phyloP scores from a whole-genome alignment of 352 stramenopile species.

The Globisporangium heterothallicum region DNA sequence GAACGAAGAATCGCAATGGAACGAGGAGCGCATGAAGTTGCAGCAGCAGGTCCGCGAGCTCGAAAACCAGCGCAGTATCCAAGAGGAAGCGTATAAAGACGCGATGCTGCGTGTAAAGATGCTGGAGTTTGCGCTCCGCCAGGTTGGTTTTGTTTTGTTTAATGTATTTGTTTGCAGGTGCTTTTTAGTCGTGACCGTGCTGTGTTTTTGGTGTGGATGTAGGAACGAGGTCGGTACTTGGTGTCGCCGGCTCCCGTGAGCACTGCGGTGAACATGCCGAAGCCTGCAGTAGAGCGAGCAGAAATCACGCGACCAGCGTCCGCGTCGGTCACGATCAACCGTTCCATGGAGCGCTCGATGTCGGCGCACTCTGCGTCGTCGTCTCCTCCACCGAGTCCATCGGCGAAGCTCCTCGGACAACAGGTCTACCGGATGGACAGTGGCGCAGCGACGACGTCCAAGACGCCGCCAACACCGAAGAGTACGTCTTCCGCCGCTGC shows the following conservation, averaged over 20 bases:
- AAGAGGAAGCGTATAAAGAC: slow-evolving; percentile 85
- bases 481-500: slow-evolving; percentile 13
- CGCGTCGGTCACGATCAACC: slow-evolving; percentile 38
- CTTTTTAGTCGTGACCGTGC: background rate
- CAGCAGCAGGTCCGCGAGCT: slow-evolving; percentile 77
- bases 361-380: slow-evolving; percentile 33
- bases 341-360: slow-evolving; percentile 50
- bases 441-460: slow-evolving; percentile 10
- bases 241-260: slow-evolving; percentile 69
- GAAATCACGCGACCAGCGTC: slow-evolving; percentile 12
- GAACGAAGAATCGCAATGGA: slow-evolving; percentile 69
- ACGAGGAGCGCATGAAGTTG: slow-evolving; percentile 67
- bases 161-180: background rate
- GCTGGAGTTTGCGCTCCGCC: slow-evolving; percentile 81
- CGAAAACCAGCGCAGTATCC: slow-evolving; percentile 60
- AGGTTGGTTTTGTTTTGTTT: slow-evolving; percentile 23
- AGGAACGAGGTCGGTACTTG: slow-evolving; percentile 73
- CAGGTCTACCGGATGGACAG: slow-evolving; percentile 70
- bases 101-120: slow-evolving; percentile 84
- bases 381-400: slow-evolving; percentile 29
- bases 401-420: slow-evolving; percentile 19
- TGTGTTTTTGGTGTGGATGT: background rate
- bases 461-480: slow-evolving; percentile 32
- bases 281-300: slow-evolving; percentile 39
- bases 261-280: slow-evolving; percentile 22